These are phyloP conservation scores for Suillus subluteus DNA, from an alignment of 768 basidiomycete species.

Conservation along the genomic window DNA sequence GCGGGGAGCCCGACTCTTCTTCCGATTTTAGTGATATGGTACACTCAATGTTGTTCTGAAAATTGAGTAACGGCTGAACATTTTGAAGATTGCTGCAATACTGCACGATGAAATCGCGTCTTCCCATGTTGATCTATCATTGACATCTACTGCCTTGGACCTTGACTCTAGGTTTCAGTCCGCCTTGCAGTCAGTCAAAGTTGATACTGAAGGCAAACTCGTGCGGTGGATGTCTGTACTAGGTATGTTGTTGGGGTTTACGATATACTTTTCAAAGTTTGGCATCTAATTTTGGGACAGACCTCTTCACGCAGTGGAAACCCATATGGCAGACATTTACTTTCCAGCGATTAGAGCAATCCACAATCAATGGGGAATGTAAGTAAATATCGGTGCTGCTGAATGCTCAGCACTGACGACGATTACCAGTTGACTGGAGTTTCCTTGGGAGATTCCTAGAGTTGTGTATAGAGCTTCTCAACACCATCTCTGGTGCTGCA, in stretches of 20 bases:
- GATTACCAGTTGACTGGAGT: conserved; percentile 57
- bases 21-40: conserved; percentile 69
- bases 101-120: conserved; percentile 45
- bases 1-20: conserved; percentile 40
- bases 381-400: conserved; percentile 25
- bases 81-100: conserved; percentile 52
- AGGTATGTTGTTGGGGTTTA: conserved; percentile 42
- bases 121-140: conserved; percentile 47
- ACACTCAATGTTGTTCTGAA: conserved; percentile 18
- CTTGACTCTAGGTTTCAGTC: conserved; percentile 58
- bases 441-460: conserved; percentile 52
- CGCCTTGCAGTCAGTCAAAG: conserved; percentile 41
- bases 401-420: conserved; percentile 9
- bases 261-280: conserved; percentile 5
- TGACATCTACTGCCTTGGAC: conserved; percentile 57
- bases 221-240: conserved; percentile 49
- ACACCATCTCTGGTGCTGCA: conserved; percentile 36
- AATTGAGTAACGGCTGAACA: conserved; percentile 11
- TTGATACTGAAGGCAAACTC: conserved; percentile 64
- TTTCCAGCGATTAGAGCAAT: conserved; percentile 26
- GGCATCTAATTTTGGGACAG: conserved; percentile 14
- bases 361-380: conserved; percentile 48
- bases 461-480: conserved; percentile 44
- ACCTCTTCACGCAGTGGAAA: conserved; percentile 30
- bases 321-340: conserved; percentile 27